Percentiles rank a stretch among this genome's conserved stretches.
These are phyloP conservation scores for Scutellaria baicalensis DNA, from an alignment of 257 asterid genomes.

Conservation along the genomic window DNA sequence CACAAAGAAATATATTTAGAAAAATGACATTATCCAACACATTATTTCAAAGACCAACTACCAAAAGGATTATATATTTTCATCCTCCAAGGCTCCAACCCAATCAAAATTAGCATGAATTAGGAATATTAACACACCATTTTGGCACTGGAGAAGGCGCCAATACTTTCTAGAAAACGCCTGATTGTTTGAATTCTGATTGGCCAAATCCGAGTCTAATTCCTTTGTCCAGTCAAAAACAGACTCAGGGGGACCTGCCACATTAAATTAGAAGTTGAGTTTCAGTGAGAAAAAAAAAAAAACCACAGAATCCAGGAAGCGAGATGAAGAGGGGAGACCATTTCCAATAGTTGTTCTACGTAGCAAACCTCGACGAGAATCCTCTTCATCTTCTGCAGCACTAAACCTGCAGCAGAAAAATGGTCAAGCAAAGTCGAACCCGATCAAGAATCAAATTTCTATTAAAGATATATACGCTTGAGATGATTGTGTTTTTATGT, in stretches of 20 bases:
- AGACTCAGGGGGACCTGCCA: slow-evolving; percentile 89
- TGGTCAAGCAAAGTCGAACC: slow-evolving; percentile 9
- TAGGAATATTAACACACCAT: slow-evolving; percentile 46
- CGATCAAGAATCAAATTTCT: neutral
- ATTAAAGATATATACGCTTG: neutral
- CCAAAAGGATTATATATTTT: neutral
- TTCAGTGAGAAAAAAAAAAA: slow-evolving; percentile 15
- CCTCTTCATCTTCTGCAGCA: slow-evolving; percentile 94
- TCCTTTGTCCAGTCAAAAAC: slow-evolving; percentile 97
- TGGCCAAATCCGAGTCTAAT: slow-evolving; percentile 75
- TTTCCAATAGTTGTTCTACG: slow-evolving; percentile 90
- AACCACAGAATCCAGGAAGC: slow-evolving; percentile 18
- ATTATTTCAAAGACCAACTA: slow-evolving; percentile 1
- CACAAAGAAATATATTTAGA: slow-evolving; percentile 6
- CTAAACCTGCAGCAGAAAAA: slow-evolving; percentile 52
- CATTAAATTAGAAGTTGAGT: slow-evolving; percentile 9
- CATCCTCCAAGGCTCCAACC: neutral
- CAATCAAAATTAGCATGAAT: neutral
- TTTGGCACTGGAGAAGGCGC: slow-evolving; percentile 99
- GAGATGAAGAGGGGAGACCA: slow-evolving; percentile 40
- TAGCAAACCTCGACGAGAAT: slow-evolving; percentile 37
- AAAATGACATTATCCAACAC: neutral
- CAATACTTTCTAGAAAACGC: slow-evolving; percentile 92
- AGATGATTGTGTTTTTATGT: neutral
- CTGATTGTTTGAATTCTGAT: slow-evolving; percentile 69